A percentile compares a stretch with the other conserved stretches of the same genome.
phyloP scores from a whole-genome alignment of 164 flowering plant species.

The Saururus chinensis region DNA sequence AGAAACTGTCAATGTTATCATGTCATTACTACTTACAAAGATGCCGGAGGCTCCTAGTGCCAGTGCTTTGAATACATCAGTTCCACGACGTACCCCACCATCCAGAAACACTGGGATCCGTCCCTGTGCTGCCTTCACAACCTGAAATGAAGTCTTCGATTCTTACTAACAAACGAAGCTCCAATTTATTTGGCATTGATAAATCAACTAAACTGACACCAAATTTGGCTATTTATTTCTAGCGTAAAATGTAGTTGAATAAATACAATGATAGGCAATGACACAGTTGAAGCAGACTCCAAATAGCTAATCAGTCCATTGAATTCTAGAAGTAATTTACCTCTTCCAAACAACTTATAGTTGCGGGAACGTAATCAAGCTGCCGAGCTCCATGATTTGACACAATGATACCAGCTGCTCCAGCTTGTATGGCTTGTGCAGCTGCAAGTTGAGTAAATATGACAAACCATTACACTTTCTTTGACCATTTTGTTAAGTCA shows the following conservation, averaged over 20 bases:
- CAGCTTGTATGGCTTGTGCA: constrained; percentile 49
- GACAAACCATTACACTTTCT: neutral
- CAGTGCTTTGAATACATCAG: constrained; percentile 91
- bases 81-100: constrained; percentile 89
- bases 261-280: no score
- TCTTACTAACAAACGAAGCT: no score
- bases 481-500: neutral
- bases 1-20: neutral
- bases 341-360: constrained; percentile 80
- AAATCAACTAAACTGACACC: neutral
- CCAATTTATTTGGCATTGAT: neutral
- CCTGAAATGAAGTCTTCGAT: constrained; percentile 18
- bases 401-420: constrained; percentile 87
- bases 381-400: constrained; percentile 98
- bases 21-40: constrained; percentile 40
- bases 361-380: constrained; percentile 82
- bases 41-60: constrained; percentile 92
- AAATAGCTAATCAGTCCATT: no score
- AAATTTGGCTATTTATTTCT: neutral
- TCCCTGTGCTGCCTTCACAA: constrained; percentile 52
- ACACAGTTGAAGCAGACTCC: no score
- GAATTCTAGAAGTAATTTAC: constrained; percentile 15
- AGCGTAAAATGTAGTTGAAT: neutral
- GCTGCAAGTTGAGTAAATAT: constrained; percentile 27
- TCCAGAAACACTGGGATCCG: constrained; percentile 51